Conservation (phyloP, 129 eudicot species). For the Chrysanthemum seticuspe region DNA sequence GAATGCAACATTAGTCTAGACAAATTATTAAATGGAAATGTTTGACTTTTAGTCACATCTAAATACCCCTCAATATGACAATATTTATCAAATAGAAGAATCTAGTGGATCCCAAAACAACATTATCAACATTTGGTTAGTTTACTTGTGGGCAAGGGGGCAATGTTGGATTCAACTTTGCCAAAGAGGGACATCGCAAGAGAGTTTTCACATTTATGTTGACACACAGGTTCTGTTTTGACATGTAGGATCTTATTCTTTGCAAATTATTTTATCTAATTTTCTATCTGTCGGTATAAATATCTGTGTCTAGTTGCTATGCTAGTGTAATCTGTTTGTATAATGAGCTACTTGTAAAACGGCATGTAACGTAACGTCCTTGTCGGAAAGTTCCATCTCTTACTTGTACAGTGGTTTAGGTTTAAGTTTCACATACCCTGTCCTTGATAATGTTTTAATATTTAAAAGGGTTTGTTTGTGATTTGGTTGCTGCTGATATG, state of each 20-base stretch:
- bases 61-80: not conserved
- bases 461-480: conserved; percentile 3
- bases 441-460: not conserved
- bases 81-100: not conserved
- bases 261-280: not conserved
- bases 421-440: conserved; percentile 1
- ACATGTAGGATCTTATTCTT: not conserved
- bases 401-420: not conserved
- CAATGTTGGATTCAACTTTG: not conserved
- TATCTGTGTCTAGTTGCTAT: conserved; percentile 9
- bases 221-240: not conserved
- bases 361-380: conserved; percentile 3
- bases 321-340: not conserved
- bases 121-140: not conserved
- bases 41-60: not conserved
- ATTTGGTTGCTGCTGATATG: conserved; percentile 10
- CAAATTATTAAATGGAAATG: not conserved
- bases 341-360: conserved; percentile 4
- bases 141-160: not conserved
- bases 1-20: not conserved
- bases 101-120: not conserved
- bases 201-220: not conserved
- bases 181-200: not conserved
- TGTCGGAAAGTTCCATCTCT: conserved; percentile 7
- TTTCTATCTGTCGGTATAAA: not conserved